Conservation (phyloP, 805 yeast genomes). For the Wickerhamomyces sydowiorum region DNA sequence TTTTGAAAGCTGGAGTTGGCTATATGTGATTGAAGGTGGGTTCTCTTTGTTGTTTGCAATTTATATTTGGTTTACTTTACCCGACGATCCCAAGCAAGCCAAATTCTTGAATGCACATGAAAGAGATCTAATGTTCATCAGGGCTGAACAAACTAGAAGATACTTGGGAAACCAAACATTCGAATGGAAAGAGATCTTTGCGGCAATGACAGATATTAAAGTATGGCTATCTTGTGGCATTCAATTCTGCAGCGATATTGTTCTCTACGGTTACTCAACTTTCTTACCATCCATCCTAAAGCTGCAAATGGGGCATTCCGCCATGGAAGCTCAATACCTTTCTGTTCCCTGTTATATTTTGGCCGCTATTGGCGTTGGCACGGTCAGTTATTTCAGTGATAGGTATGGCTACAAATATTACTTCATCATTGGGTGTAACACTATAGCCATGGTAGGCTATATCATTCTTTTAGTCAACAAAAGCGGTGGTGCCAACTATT, state of each 20-base stretch:
- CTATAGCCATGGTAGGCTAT: constrained; percentile 27
- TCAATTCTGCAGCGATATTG: constrained; percentile 34
- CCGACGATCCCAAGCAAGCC: constrained; percentile 27
- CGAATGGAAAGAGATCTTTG: constrained; percentile 25
- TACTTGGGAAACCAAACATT: constrained; percentile 25
- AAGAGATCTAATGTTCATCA: constrained; percentile 18
- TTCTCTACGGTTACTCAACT: constrained; percentile 34
- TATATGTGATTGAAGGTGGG: constrained; percentile 34
- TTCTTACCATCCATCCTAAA: constrained; percentile 36
- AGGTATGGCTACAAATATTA: constrained; percentile 27
- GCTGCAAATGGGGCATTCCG: constrained; percentile 15
- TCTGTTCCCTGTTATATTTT: constrained; percentile 34
- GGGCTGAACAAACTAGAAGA: constrained; percentile 24
- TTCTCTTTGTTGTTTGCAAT: constrained; percentile 25
- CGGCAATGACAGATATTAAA: constrained; percentile 30
- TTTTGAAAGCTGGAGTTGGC: constrained; percentile 32
- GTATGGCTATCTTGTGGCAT: constrained; percentile 26
- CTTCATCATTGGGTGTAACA: constrained; percentile 21
- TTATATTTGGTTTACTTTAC: constrained; percentile 25
- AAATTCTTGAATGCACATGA: constrained; percentile 28
- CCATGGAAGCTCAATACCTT: constrained; percentile 31
- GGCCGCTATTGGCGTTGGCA: constrained; percentile 25
- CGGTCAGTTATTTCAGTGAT: constrained; percentile 25
- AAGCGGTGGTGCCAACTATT: constrained; percentile 28
- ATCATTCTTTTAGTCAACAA: constrained; percentile 24